Evolutionary conservation across 495 filamentous ascomycete species (phyloP).

Genomic region (Penicillium chermesinum): DNA sequence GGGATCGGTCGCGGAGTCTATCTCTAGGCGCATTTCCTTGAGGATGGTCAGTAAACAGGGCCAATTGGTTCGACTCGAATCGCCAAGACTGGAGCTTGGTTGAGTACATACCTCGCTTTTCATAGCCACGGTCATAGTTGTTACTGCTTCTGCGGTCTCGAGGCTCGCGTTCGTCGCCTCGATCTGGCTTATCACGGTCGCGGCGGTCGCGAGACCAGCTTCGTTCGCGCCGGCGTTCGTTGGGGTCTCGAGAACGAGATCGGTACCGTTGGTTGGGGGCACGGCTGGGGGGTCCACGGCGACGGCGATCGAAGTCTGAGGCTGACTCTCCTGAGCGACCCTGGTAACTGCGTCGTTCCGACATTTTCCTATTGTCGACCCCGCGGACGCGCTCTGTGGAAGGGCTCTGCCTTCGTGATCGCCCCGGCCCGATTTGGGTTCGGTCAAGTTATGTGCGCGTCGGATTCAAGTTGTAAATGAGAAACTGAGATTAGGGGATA

Average conservation of each 20-base stretch:
- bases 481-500: too few species aligned
- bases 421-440: constrained; percentile 13
- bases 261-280: constrained; percentile 39
- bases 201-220: constrained; percentile 45
- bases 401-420: constrained; percentile 47
- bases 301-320: constrained; percentile 35
- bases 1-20: constrained; percentile 39
- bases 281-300: too few species aligned
- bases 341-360: constrained; percentile 42
- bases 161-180: constrained; percentile 32
- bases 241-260: constrained; percentile 40
- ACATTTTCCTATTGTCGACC: constrained; percentile 49
- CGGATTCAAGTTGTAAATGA: too few species aligned
- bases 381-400: constrained; percentile 51
- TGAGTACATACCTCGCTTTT: constrained; percentile 37
- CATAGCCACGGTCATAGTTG: constrained; percentile 42
- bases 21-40: constrained; percentile 33
- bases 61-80: background rate
- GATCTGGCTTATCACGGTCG: constrained; percentile 34
- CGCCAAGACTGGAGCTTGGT: background rate
- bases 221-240: constrained; percentile 36
- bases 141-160: constrained; percentile 42
- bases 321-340: constrained; percentile 25
- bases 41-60: background rate
- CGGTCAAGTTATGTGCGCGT: constrained; percentile 3